Conservation (phyloP, 2,329 filamentous ascomycete species). For the Botrytis sinoallii region DNA sequence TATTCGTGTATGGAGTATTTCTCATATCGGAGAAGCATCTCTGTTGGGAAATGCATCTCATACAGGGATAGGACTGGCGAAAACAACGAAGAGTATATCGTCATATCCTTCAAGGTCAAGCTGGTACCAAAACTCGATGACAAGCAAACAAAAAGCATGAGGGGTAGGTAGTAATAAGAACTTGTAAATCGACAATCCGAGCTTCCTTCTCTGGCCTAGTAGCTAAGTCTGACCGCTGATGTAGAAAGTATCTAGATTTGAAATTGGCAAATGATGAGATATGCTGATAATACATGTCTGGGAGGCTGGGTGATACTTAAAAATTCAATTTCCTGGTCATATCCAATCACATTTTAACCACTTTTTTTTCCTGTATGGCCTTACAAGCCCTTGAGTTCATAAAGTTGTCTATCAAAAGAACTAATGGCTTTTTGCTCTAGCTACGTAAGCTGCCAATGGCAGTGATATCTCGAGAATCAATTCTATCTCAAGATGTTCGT, state of each 20-base stretch:
- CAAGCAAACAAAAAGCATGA: not conserved
- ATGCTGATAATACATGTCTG: not conserved
- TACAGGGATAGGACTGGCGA: not conserved
- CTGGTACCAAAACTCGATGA: not conserved
- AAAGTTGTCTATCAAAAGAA: conserved; percentile 25
- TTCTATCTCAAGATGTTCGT: conserved; percentile 31
- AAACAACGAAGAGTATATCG: not conserved
- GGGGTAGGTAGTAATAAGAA: conserved; percentile 8
- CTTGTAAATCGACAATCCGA: not conserved
- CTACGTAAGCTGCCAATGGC: conserved; percentile 34
- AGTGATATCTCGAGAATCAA: conserved; percentile 31
- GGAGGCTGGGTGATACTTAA: not conserved
- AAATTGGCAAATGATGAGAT: not conserved
- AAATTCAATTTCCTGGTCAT: not conserved
- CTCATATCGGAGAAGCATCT: not conserved
- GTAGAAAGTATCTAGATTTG: not conserved
- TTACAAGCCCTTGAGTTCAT: not conserved
- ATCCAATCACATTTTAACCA: conserved; percentile 2
- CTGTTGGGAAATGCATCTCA: not conserved
- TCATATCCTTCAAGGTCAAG: not conserved
- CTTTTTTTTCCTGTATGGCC: not conserved
- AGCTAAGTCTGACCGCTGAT: not conserved
- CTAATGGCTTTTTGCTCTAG: conserved; percentile 36
- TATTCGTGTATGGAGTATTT: no score
- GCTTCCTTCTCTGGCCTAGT: conserved; percentile 14